Evolutionary conservation across 2,329 filamentous ascomycete genomes (phyloP), one percentile per base, ranked within the genome.

Genomic region (Trichoderma atroviride): DNA sequence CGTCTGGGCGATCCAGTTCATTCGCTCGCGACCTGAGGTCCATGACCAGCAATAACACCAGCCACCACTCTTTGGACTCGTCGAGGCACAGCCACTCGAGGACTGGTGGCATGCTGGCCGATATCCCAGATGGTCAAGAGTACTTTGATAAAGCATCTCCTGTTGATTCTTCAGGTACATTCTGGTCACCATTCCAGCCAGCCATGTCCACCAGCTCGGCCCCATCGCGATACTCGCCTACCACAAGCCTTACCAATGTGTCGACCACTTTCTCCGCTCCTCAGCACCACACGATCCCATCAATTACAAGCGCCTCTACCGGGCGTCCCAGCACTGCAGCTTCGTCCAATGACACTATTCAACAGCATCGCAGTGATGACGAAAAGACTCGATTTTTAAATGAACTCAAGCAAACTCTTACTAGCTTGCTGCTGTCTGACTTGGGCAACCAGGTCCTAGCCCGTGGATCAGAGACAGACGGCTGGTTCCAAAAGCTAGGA

Each of bases 381-480:
- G 91, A 93, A 56, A 96, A 96, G 81, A 84, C 87, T 3, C 86
- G 85, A n/a, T 97, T 97, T 78, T 82, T 97, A 66, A 84, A 88
- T 9, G 91, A 93, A 35, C 83, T 97, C 35, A 90, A 90, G 74
- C 92, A 94, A 76, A 92, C 90, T 0, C 82, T 98, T 50, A 95
- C 91, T 1, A 94, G 93, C 72, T 84, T 99, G 22, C 82, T 98
- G 2, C 82, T 98, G 31, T 98, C 95, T 61, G 96, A 99, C 77
- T 84, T 98, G 4, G 94, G 94, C 6, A 94, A 91, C 52, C 87
- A 93, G 35, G 91, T 97, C 1, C 96, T 96, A 79, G 89, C 90
- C n/a, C 88, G 88, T 62, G 96, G 96, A 3, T 97, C 94, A 53
- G 96, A 99, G 81, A 98, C 95, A 0, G 96, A 98, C 78, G 85